Evolutionary conservation across 2,329 filamentous ascomycete genomes (phyloP).

Genomic region (Monilinia fructicola): DNA sequence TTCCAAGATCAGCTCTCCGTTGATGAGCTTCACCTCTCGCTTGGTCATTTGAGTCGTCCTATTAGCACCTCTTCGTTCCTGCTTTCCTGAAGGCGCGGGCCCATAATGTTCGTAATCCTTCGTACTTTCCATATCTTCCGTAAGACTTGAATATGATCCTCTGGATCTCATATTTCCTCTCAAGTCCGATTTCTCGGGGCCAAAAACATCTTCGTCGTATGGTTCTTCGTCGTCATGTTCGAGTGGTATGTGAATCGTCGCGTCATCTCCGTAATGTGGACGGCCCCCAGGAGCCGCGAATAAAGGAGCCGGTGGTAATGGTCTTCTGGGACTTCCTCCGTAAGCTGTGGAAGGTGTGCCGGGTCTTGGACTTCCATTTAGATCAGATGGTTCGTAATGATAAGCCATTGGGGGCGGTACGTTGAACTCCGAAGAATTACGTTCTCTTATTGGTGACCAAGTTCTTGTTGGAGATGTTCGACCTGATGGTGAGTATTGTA

Average conservation of each 20-base stretch:
- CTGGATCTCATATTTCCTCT: slow-evolving; percentile 34
- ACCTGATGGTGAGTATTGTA: slow-evolving; percentile 49
- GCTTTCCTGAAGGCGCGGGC: slow-evolving; percentile 80
- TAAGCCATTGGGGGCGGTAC: slow-evolving; percentile 67
- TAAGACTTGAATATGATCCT: slow-evolving; percentile 44
- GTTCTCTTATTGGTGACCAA: slow-evolving; percentile 54
- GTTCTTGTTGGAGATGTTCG: slow-evolving; percentile 56
- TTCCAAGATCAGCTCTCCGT: slow-evolving; percentile 94
- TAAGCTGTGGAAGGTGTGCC: slow-evolving; percentile 89
- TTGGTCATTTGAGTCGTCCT: slow-evolving; percentile 78
- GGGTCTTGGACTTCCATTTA: slow-evolving; percentile 86
- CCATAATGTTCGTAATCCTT: slow-evolving; percentile 77
- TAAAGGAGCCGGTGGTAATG: slow-evolving; percentile 82
- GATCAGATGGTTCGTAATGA: slow-evolving; percentile 80
- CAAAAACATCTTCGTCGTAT: slow-evolving; percentile 68
- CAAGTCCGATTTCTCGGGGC: slow-evolving; percentile 46
- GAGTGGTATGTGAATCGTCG: slow-evolving; percentile 71
- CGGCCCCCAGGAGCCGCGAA: slow-evolving; percentile 60
- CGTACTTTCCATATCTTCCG: slow-evolving; percentile 42
- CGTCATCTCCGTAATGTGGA: slow-evolving; percentile 61
- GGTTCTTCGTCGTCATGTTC: slow-evolving; percentile 51
- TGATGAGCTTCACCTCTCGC: slow-evolving; percentile 94
- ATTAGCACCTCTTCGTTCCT: slow-evolving; percentile 79
- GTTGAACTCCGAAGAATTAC: slow-evolving; percentile 56
- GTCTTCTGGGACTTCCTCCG: slow-evolving; percentile 80